Evolutionary conservation across 2,329 filamentous ascomycete genomes (phyloP).

Genomic region (Colletotrichum australisinense): DNA sequence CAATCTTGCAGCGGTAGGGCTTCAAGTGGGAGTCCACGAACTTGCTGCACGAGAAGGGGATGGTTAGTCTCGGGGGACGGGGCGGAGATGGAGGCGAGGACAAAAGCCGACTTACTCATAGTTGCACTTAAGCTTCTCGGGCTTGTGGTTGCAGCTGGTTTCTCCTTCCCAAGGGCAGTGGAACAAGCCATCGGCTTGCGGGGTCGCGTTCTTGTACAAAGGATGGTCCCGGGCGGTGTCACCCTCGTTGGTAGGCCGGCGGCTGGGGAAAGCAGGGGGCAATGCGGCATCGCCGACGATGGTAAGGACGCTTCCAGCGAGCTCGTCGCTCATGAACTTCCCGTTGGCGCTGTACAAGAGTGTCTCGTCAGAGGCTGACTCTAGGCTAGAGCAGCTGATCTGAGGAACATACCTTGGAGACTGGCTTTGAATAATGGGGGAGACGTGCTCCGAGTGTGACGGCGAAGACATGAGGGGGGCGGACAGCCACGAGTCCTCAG

Average conservation of each 20-base stretch:
- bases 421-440: constrained; percentile 60
- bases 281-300: constrained; percentile 52
- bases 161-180: constrained; percentile 90
- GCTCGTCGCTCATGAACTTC: constrained; percentile 43
- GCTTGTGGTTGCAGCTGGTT: constrained; percentile 82
- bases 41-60: constrained; percentile 71
- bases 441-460: constrained; percentile 59
- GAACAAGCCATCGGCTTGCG: constrained; percentile 82
- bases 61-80: constrained; percentile 39
- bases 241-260: constrained; percentile 62
- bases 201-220: constrained; percentile 75
- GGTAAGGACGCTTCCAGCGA: constrained; percentile 36
- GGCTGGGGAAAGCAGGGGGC: constrained; percentile 54
- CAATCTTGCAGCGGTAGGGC: constrained; percentile 93
- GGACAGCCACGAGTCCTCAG: constrained; percentile 41
- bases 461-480: constrained; percentile 54
- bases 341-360: constrained; percentile 49
- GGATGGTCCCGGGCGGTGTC: constrained; percentile 74
- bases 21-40: constrained; percentile 97
- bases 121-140: constrained; percentile 98
- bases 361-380: constrained; percentile 45
- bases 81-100: neutral
- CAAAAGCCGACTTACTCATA: constrained; percentile 80
- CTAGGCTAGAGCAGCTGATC: constrained; percentile 33
- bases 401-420: constrained; percentile 63